Evolutionary conservation across 176 grass and related monocot genomes (phyloP).

Genomic region (Typha latifolia): DNA sequence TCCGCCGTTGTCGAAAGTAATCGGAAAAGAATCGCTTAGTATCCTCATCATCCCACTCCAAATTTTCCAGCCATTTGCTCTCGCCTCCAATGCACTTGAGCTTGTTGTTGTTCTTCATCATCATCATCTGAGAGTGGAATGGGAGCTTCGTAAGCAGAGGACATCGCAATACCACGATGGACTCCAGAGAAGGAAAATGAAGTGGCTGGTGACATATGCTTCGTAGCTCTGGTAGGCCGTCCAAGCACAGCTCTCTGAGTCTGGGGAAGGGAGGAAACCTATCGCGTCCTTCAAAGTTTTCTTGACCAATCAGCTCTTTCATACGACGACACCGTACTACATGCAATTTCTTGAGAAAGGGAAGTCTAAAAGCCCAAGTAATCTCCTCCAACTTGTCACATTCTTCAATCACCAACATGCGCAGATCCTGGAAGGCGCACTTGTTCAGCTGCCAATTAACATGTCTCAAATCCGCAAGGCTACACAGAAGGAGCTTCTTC

Average conservation of each 20-base stretch:
- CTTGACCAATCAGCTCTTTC: not conserved
- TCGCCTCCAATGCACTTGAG: not conserved
- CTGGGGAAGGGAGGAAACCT: not conserved
- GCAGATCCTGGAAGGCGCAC: not conserved
- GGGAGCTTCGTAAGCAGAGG: not conserved
- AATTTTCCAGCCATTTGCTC: too few relatives aligned
- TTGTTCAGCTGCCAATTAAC: too few relatives aligned
- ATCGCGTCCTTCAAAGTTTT: too few relatives aligned
- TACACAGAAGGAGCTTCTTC: not conserved
- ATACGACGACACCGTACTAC: not conserved
- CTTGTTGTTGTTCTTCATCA: not conserved
- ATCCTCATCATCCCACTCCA: not conserved
- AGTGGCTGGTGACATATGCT: too few relatives aligned
- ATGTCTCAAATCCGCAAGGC: not conserved
- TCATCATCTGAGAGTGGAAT: not conserved
- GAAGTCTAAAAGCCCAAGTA: not conserved
- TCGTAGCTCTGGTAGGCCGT: too few relatives aligned
- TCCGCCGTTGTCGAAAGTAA: not conserved
- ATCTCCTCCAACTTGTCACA: not conserved
- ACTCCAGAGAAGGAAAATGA: not conserved
- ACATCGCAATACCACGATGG: not conserved
- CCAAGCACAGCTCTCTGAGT: too few relatives aligned
- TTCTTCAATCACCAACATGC: not conserved
- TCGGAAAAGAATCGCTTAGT: not conserved
- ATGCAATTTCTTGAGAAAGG: not conserved